phyloP scores from a whole-genome alignment of 495 filamentous ascomycete species.

The Elasticomyces elasticus region DNA sequence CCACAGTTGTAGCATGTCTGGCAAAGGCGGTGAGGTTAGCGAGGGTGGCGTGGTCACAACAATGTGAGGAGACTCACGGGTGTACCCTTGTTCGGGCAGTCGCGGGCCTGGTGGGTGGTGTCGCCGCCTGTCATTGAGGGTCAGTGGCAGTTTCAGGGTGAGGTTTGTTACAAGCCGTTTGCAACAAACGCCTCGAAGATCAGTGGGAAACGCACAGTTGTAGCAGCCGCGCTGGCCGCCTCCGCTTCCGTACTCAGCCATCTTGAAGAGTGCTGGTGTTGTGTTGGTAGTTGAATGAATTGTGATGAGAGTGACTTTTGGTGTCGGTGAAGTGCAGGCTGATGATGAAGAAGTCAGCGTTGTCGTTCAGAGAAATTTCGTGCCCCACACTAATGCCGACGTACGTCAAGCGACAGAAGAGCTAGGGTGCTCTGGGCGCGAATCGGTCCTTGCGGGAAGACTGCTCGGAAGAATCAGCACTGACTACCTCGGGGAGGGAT shows the following conservation, averaged over 20 bases:
- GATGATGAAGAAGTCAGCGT: neutral
- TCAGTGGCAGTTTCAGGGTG: neutral
- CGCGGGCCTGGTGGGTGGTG: constrained; percentile 71
- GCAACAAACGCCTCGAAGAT: constrained; percentile 2
- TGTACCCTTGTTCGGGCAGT: constrained; percentile 88
- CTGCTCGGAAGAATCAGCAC: neutral
- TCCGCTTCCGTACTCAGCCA: constrained; percentile 35
- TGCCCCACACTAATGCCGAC: constrained; percentile 6
- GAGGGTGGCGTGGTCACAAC: neutral
- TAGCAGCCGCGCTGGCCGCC: constrained; percentile 56
- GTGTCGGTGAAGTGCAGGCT: neutral
- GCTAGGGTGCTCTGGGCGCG: constrained; percentile 4
- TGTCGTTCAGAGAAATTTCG: constrained; percentile 7
- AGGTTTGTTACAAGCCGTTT: no score
- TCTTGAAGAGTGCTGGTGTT: constrained; percentile 19
- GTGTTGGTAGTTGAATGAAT: constrained; percentile 4
- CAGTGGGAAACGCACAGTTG: constrained; percentile 57
- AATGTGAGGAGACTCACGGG: constrained; percentile 33
- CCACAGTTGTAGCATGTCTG: constrained; percentile 80
- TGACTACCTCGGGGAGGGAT: no score
- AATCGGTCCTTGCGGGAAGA: neutral
- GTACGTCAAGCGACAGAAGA: constrained; percentile 8
- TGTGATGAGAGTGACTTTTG: neutral
- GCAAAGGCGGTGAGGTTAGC: neutral
- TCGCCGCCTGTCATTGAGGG: constrained; percentile 51